A percentile compares a stretch with the other conserved stretches of the same genome.
Conservation (phyloP, 2,329 filamentous ascomycete species). For the Sporothrix mexicana region DNA sequence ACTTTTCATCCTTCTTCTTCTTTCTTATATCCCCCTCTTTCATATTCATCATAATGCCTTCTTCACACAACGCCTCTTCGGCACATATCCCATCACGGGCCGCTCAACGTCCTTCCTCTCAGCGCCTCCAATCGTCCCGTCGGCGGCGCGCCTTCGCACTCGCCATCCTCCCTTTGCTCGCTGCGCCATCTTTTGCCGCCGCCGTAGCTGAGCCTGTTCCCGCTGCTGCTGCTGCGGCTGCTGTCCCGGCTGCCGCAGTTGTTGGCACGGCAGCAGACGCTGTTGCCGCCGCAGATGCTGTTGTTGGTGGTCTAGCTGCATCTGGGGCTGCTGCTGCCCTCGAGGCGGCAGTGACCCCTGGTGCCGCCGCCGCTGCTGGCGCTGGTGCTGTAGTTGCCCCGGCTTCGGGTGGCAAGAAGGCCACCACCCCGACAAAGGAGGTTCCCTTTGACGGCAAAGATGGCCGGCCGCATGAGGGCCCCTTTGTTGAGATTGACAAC, state of each 20-base stretch:
- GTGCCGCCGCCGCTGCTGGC: constrained; percentile 1
- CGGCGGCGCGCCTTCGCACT: constrained; percentile 35
- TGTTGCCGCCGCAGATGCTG: not conserved
- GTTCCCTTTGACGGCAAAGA: constrained; percentile 91
- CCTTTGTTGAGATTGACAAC: constrained; percentile 68
- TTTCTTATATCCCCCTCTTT: not conserved
- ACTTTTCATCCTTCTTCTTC: not conserved
- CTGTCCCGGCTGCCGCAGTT: not conserved
- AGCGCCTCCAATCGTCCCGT: constrained; percentile 9
- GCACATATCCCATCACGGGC: constrained; percentile 31
- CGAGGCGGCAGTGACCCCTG: constrained; percentile 23
- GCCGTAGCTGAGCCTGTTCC: constrained; percentile 8
- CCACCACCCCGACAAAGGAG: constrained; percentile 64
- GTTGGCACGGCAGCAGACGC: constrained; percentile 25
- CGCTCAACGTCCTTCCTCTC: not conserved
- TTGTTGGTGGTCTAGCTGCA: constrained; percentile 22
- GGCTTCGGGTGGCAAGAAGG: constrained; percentile 43
- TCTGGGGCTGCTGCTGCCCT: constrained; percentile 10
- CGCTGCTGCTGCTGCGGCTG: constrained; percentile 18
- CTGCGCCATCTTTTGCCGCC: constrained; percentile 33
- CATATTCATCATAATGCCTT: constrained; percentile 21
- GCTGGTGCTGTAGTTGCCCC: constrained; percentile 16
- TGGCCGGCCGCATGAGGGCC: constrained; percentile 90
- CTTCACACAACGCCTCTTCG: constrained; percentile 23
- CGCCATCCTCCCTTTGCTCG: constrained; percentile 35